Base-by-base conservation (phyloP, 805 yeast species). In the Starmera caribaea region DNA sequence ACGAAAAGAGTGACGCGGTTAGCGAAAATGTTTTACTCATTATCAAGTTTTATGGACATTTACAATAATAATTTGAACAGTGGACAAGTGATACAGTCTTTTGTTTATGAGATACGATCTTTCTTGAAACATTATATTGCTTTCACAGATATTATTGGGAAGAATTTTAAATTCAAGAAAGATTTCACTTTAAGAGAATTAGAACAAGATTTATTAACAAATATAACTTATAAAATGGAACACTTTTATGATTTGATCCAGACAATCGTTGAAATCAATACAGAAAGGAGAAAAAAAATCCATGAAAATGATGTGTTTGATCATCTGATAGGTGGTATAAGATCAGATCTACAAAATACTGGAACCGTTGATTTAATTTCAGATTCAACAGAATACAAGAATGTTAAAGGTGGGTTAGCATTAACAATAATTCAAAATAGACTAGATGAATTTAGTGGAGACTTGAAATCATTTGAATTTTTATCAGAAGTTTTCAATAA, bases 381-480 rank as follows among this genome's bases (percentile, higher is more conserved):
- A 1, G 84, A 80, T 50, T 65, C 72, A 3, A 56, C 70, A 9
- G 65, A 65, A 32, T 72, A 76, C 39, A 65, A 70, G 32, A 62
- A 66, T 16, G 81, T 81, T 16, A 84, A 82, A 59, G 97, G 98
- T 29, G 96, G 96, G 0, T 57, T 80, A 11, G 72, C 84, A 0
- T 58, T 90, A 31, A 65, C 72, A 38, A 64, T 82, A 1, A 64
- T 92, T 2, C 82, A 83, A 40, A 65, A 63, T 16, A 63, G 79
- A 47, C 63, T 82, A 6, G 69, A 71, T 30, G 62, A 65, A 2
- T 74, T 69, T 48, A 71, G 74, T 39, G 97, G 97, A 3, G 92
- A 88, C 52, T 54, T 68, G 0, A 61, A 59, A 2, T 73, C 83
- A 0, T 62, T 63, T 31, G 64, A 66, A 5, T 77, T 85, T 46